phyloP scores from a whole-genome alignment of 2,329 filamentous ascomycete genomes.

The Lachnellula willkommii region DNA sequence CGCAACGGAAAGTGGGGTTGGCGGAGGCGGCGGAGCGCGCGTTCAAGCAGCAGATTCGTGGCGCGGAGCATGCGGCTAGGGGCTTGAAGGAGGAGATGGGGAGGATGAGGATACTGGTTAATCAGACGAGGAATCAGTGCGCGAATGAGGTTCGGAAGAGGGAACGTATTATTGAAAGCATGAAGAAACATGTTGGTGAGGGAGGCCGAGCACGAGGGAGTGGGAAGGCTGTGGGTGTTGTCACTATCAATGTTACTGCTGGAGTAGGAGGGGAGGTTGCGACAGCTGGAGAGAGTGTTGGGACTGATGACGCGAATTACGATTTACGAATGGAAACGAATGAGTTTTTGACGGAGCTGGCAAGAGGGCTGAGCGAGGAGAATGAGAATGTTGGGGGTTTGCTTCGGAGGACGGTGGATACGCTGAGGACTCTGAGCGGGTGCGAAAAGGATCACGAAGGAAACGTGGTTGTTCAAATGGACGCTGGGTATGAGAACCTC shows the following conservation, averaged over 20 bases:
- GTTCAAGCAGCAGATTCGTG: conserved; percentile 63
- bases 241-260: conserved; percentile 53
- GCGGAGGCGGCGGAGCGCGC: conserved; percentile 67
- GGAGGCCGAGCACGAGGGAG: conserved; percentile 57
- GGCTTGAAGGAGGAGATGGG: conserved; percentile 79
- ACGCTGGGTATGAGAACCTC: conserved; percentile 55
- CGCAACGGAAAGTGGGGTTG: conserved; percentile 50
- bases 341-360: conserved; percentile 80
- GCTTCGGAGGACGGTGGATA: conserved; percentile 64
- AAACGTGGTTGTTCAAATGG: conserved; percentile 24
- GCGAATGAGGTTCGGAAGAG: conserved; percentile 87
- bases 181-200: conserved; percentile 82
- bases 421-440: conserved; percentile 65
- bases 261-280: conserved; percentile 41
- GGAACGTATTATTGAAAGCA: conserved; percentile 78
- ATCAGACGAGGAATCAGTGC: conserved; percentile 80
- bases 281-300: conserved; percentile 8
- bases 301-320: conserved; percentile 49
- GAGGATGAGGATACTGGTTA: conserved; percentile 70
- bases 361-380: conserved; percentile 80
- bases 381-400: conserved; percentile 77
- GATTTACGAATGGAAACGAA: conserved; percentile 82
- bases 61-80: conserved; percentile 67
- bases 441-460: conserved; percentile 38
- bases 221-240: conserved; percentile 48